These are phyloP conservation scores for Hypoxylon trugodes DNA, from an alignment of 495 filamentous ascomycete species.

Conservation along the genomic window DNA sequence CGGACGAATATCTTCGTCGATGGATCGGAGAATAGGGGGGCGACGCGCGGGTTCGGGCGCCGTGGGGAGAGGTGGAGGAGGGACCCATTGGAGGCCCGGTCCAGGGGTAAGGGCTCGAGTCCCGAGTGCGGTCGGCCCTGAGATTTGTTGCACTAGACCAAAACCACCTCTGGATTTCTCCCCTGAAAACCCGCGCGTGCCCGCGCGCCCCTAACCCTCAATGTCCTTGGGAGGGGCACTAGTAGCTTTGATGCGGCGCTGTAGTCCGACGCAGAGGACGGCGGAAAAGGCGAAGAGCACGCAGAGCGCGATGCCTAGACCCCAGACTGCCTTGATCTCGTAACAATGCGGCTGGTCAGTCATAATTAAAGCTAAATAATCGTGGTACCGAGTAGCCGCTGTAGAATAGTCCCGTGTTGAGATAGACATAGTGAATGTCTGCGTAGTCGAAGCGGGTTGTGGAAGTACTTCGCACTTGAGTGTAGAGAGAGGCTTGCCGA, in stretches of 20 bases:
- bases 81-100: conserved; percentile 24
- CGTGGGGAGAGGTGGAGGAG: conserved; percentile 29
- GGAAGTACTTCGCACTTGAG: conserved; percentile 72
- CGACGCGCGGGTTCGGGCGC: conserved; percentile 35
- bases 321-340: conserved; percentile 91
- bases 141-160: conserved; percentile 30
- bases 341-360: conserved; percentile 74
- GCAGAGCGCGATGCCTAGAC: conserved; percentile 82
- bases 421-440: conserved; percentile 27
- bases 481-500: conserved; percentile 83
- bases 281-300: conserved; percentile 75
- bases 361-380: conserved; percentile 39
- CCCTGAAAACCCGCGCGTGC: conserved; percentile 42
- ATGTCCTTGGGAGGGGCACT: conserved; percentile 45
- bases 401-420: conserved; percentile 32
- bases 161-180: conserved; percentile 7
- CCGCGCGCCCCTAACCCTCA: conserved; percentile 57
- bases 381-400: conserved; percentile 41
- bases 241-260: conserved; percentile 50
- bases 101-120: conserved; percentile 35
- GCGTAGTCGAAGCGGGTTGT: conserved; percentile 42
- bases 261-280: conserved; percentile 65
- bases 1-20: conserved; percentile 28
- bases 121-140: conserved; percentile 39
- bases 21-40: conserved; percentile 28